phyloP scores from a whole-genome alignment of 139 green algal genomes.

The Eudorina sp. region DNA sequence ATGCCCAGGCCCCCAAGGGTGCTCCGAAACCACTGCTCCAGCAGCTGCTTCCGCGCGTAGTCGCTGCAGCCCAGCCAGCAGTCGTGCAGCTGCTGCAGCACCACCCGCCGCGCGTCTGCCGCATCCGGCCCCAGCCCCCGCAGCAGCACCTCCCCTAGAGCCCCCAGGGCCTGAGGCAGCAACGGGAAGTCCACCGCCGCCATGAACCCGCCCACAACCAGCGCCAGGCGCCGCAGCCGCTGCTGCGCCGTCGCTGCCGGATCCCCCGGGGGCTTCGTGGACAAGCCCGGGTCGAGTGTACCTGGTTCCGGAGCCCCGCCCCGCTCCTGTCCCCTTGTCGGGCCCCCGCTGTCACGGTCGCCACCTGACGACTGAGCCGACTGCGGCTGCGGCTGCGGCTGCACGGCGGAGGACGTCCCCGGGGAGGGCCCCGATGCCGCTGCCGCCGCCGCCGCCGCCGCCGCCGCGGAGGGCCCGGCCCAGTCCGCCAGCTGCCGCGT shows the following conservation, averaged over 20 bases:
- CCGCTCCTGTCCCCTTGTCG: background rate
- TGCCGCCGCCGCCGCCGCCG: background rate
- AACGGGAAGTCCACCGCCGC: background rate
- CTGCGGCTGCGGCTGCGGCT: background rate
- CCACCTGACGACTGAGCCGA: background rate
- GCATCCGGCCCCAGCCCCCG: background rate
- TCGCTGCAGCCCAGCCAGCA: background rate
- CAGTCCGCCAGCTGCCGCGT: background rate
- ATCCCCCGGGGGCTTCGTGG: too few relatives aligned
- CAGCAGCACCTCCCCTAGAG: background rate
- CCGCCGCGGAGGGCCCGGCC: background rate
- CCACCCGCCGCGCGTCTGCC: too few relatives aligned
- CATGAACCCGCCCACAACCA: background rate
- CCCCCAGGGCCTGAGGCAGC: background rate
- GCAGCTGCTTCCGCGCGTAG: constrained; percentile 10
- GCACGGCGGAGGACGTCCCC: background rate
- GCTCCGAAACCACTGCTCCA: background rate
- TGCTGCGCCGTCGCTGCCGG: too few relatives aligned
- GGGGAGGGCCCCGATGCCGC: background rate
- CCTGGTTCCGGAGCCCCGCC: too few relatives aligned
- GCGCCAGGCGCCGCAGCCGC: background rate
- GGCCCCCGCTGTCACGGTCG: background rate
- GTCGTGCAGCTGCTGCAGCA: constrained; percentile 12
- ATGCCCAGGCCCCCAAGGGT: background rate
- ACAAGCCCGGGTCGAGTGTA: too few relatives aligned